Conservation (phyloP, 345 rosid genomes). For the Erysimum cheiranthoides region DNA sequence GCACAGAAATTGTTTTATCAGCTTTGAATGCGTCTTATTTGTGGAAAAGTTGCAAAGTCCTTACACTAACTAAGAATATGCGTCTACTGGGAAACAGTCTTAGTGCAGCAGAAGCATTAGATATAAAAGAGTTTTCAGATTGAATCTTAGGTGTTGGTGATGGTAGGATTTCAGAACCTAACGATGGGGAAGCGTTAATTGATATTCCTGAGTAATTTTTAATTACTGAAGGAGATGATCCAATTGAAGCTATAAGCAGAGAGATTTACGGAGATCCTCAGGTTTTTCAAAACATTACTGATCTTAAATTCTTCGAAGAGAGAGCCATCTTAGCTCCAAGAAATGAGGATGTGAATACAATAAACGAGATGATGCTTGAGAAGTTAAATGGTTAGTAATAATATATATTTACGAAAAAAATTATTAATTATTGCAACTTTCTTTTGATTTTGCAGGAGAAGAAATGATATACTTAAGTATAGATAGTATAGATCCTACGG, state of each 20-base stretch:
- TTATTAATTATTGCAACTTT: too few species aligned
- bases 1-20: neutral
- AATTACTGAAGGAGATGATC: neutral
- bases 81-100: neutral
- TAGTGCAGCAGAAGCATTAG: neutral
- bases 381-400: too few species aligned
- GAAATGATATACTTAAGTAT: neutral
- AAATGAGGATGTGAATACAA: too few species aligned
- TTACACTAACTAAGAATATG: neutral
- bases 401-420: too few species aligned
- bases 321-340: neutral
- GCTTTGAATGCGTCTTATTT: neutral
- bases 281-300: neutral
- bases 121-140: neutral
- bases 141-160: neutral
- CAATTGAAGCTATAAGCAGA: neutral
- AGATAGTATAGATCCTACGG: neutral
- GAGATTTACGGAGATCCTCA: neutral
- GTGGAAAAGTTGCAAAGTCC: neutral
- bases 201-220: neutral
- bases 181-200: neutral
- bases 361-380: too few species aligned
- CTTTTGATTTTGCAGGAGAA: neutral
- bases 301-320: neutral
- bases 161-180: neutral